Base-by-base conservation (phyloP, 305 asterid genomes). In the Stenogyne calaminthoides region DNA sequence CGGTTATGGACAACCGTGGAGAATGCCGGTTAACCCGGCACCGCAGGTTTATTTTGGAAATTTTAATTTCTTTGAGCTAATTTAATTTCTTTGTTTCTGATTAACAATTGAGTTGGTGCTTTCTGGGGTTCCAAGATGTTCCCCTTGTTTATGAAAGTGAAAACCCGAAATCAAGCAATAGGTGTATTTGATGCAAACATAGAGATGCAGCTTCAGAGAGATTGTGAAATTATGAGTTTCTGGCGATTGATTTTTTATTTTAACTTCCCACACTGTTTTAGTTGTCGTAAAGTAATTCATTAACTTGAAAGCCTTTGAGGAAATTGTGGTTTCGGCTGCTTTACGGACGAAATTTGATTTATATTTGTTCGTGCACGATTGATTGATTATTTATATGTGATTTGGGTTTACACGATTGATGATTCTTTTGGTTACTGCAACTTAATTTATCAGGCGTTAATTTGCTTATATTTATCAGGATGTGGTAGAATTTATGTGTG, bases 11-110 rank as follows among this genome's bases (percentile, higher is more conserved):
- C 68, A 61, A 61, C 71, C 44, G 2, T 27, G 56, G 69, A 49
- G 74, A 71, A 74, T 36, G 76, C 20, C 78, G 9, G 14, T 6
- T 15, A 66, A 73, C 56, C 32, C 75, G 6, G 14, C 71, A 16
- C 11, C 16, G 47, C 79, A 76, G 87, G 84, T 83, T 63, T 27
- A 47, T 11, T 27, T 69, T 46, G 9, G 3, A 16, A 7, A 18
- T 1, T n/a, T 3, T 12, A 3, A 29, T 37, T 5, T 27, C 58
- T 34, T 62, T 49, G 9, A 9, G 25, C 69, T 49, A 16, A 19
- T 49, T 59, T 42, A 9, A 15, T 16, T 67, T 64, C 3, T 20
- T 42, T 9, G 40, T 67, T 27, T 66, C n/a, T 51, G 25, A 65
- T 66, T 47, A 71, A 66, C 72, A 29, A 63, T 25, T 42, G 7